phyloP scores from a whole-genome alignment of 495 filamentous ascomycete genomes.

The Podospora pseudocomata region DNA sequence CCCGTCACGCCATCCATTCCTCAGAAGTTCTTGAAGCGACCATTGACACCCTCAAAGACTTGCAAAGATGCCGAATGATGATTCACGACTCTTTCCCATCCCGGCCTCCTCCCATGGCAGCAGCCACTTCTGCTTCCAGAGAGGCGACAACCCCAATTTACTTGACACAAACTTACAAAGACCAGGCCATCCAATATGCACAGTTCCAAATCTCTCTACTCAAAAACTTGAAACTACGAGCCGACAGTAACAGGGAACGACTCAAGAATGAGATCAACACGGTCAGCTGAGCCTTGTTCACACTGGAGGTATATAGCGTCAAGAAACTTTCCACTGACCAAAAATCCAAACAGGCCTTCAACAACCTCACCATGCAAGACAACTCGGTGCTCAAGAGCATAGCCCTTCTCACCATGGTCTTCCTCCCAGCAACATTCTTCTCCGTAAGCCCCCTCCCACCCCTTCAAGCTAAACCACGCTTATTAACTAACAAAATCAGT shows the following conservation, averaged over 20 bases:
- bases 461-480: background rate
- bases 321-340: background rate
- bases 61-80: constrained; percentile 10
- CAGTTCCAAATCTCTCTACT: constrained; percentile 25
- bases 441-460: constrained; percentile 14
- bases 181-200: constrained; percentile 20
- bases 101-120: background rate
- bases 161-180: constrained; percentile 17
- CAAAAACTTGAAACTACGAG: constrained; percentile 21
- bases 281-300: constrained; percentile 7
- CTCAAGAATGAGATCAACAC: constrained; percentile 23
- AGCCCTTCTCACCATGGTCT: constrained; percentile 42
- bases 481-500: constrained; percentile 9
- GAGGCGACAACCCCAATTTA: background rate
- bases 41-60: constrained; percentile 18
- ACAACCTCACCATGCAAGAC: constrained; percentile 30
- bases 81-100: constrained; percentile 11
- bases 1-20: constrained; percentile 23
- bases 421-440: constrained; percentile 41
- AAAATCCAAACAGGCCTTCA: constrained; percentile 18
- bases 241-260: constrained; percentile 22
- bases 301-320: background rate
- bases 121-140: background rate
- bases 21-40: constrained; percentile 23
- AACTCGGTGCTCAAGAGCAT: constrained; percentile 44